phyloP scores from a whole-genome alignment of 2,329 filamentous ascomycete species.

The Pyrenophora graminea region DNA sequence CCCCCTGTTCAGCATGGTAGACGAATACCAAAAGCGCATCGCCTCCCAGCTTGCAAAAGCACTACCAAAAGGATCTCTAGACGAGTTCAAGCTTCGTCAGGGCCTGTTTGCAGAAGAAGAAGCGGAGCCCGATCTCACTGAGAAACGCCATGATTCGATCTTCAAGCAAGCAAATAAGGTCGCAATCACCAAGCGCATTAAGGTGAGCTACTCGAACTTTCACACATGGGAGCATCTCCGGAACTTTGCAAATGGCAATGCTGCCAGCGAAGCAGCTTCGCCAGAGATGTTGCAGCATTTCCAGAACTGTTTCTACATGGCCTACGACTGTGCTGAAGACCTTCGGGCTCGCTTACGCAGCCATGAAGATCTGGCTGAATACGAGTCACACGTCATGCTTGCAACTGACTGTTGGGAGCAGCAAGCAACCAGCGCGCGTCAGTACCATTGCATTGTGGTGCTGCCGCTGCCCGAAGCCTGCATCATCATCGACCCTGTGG shows the following conservation, averaged over 20 bases:
- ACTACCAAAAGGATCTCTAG: no score
- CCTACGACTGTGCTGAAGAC: neutral
- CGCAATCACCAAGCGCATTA: no score
- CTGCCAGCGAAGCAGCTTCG: neutral
- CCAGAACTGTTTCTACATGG: conserved; percentile 1
- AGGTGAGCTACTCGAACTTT: neutral
- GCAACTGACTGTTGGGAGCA: conserved; percentile 1
- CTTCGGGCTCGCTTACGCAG: neutral
- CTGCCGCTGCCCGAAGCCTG: neutral
- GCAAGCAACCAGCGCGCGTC: neutral
- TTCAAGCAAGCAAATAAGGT: neutral
- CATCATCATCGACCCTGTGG: conserved; percentile 1
- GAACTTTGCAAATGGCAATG: neutral
- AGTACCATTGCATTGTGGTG: conserved; percentile 2
- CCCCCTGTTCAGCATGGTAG: neutral
- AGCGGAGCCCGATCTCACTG: neutral
- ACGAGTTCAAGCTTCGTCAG: no score
- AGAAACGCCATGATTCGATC: no score
- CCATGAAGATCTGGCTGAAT: neutral
- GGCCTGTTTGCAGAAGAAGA: neutral
- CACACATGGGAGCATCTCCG: neutral
- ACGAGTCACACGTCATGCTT: neutral
- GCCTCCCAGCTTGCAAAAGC: neutral
- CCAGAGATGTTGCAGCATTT: neutral
- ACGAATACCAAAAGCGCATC: neutral